A percentile compares a stretch with the other conserved stretches of the same genome.
Conservation (phyloP, 2,329 filamentous ascomycete species). For the Diaporthe citri region DNA sequence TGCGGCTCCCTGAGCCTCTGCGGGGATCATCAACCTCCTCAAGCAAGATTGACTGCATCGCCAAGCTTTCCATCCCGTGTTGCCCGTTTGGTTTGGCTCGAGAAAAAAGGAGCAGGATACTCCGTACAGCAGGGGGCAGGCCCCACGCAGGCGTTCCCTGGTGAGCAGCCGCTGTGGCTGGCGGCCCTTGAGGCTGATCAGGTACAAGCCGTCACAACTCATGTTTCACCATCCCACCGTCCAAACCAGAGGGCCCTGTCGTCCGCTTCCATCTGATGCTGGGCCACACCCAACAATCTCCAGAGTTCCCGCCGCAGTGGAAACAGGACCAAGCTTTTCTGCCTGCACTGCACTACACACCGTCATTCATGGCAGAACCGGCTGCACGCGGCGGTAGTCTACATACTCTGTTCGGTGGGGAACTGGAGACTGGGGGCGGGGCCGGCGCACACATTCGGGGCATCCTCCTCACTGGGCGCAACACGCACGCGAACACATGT, state of each 20-base stretch:
- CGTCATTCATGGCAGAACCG: background rate
- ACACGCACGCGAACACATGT: conserved; percentile 1
- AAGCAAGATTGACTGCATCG: conserved; percentile 32
- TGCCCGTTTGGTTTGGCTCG: background rate
- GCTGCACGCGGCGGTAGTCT: background rate
- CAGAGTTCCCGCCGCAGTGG: conserved; percentile 8
- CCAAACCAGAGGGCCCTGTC: background rate
- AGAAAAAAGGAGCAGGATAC: background rate
- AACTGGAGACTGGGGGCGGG: conserved; percentile 25
- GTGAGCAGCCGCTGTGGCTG: conserved; percentile 3
- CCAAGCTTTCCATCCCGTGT: conserved; percentile 26
- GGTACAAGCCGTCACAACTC: conserved; percentile 37
- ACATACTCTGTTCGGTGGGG: conserved; percentile 22
- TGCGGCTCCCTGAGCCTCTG: conserved; percentile 16
- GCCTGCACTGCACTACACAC: conserved; percentile 3
- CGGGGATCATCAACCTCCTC: conserved; percentile 4
- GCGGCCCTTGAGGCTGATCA: conserved; percentile 37
- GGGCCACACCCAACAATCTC: background rate
- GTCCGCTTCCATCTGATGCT: conserved; percentile 21
- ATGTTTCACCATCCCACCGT: conserved; percentile 33
- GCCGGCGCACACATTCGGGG: background rate
- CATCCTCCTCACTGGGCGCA: background rate
- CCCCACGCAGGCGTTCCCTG: background rate
- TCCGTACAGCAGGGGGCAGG: background rate
- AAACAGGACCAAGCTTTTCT: conserved; percentile 18